Evolutionary conservation across 306 rosid genomes (phyloP).

Genomic region (Bauhinia variegata): DNA sequence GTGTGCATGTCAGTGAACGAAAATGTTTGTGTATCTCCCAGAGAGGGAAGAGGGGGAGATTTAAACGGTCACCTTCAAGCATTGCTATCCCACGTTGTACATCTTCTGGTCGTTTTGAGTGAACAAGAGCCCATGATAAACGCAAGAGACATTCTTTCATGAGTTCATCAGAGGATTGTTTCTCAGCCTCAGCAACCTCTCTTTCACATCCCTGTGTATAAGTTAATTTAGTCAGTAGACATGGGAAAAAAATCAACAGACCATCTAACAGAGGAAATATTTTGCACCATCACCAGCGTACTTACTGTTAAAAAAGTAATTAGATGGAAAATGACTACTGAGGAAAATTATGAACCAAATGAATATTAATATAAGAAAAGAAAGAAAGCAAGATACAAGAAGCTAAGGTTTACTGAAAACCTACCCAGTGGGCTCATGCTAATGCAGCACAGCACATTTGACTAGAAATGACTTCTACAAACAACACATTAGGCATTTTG

Average conservation of each 20-base stretch:
- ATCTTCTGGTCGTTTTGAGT: conserved; percentile 75
- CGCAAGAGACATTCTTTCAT: conserved; percentile 75
- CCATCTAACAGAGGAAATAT: not conserved
- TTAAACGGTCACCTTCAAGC: conserved; percentile 68
- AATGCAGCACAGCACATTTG: too few species aligned
- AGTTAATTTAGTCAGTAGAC: conserved; percentile 24
- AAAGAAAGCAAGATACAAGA: not conserved
- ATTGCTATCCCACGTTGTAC: conserved; percentile 93
- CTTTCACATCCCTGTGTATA: conserved; percentile 75
- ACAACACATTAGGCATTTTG: too few species aligned
- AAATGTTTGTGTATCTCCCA: not conserved
- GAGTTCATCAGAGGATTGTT: conserved; percentile 56
- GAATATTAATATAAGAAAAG: not conserved
- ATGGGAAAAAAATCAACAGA: not conserved
- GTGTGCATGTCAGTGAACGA: not conserved
- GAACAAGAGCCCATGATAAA: conserved; percentile 94
- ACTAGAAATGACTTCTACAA: too few species aligned
- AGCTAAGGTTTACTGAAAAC: too few species aligned
- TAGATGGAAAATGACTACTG: not conserved
- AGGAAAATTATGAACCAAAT: not conserved
- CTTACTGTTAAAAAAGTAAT: not conserved
- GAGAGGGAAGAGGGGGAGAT: not conserved
- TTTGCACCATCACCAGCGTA: not conserved
- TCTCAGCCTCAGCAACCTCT: conserved; percentile 74
- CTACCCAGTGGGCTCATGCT: too few species aligned